Conservation (phyloP, 352 stramenopile genomes). For the Globisporangium echinulatum region DNA sequence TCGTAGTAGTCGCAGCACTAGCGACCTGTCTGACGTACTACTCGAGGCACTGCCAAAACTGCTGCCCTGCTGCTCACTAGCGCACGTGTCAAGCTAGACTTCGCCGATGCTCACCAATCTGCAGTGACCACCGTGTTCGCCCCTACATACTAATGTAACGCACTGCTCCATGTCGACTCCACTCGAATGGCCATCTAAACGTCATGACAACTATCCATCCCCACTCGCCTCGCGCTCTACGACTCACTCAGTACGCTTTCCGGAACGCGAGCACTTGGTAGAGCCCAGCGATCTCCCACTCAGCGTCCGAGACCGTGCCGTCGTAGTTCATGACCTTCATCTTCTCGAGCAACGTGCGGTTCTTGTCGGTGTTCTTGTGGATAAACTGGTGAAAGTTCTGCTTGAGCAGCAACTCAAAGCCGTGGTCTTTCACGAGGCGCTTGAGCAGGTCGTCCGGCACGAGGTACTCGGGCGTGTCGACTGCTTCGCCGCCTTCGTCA, state of each 20-base stretch:
- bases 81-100: too few relatives aligned
- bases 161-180: too few relatives aligned
- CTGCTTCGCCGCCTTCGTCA: conserved; percentile 63
- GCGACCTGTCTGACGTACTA: too few relatives aligned
- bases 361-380: conserved; percentile 61
- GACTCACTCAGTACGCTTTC: conserved; percentile 55
- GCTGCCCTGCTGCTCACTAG: too few relatives aligned
- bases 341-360: conserved; percentile 65
- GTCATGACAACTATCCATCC: too few relatives aligned
- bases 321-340: conserved; percentile 87
- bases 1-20: conserved; percentile 12
- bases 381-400: conserved; percentile 86
- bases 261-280: conserved; percentile 85
- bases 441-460: conserved; percentile 77
- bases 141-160: too few relatives aligned
- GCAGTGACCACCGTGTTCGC: too few relatives aligned
- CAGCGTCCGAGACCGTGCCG: conserved; percentile 75
- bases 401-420: conserved; percentile 77
- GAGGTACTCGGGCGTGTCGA: conserved; percentile 89
- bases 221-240: too few relatives aligned
- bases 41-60: too few relatives aligned
- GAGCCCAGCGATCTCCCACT: conserved; percentile 82
- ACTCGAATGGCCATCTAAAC: too few relatives aligned
- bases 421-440: conserved; percentile 59
- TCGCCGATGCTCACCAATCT: too few relatives aligned